A percentile compares a stretch with the other conserved stretches of the same genome.
phyloP scores from a whole-genome alignment of 1,139 yeast species.

The Lodderomyces elongisporus region DNA sequence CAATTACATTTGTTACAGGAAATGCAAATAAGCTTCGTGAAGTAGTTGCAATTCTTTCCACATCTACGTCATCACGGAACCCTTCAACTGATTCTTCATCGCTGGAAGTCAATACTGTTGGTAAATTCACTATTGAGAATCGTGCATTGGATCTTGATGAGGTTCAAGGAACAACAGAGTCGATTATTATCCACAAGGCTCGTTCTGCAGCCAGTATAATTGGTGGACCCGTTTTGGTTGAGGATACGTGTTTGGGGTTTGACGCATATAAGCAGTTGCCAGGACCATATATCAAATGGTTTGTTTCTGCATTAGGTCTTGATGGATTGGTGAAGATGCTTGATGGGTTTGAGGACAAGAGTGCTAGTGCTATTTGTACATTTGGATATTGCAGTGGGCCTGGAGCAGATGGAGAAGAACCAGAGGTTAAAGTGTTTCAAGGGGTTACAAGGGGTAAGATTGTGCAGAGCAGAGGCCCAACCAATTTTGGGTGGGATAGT shows the following conservation, averaged over 20 bases:
- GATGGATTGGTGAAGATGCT: slow-evolving; percentile 74
- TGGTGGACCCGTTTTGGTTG: slow-evolving; percentile 81
- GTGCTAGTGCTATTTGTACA: slow-evolving; percentile 87
- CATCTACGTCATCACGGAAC: too few relatives aligned
- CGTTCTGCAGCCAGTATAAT: slow-evolving; percentile 60
- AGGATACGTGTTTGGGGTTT: slow-evolving; percentile 89
- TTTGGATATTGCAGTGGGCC: slow-evolving; percentile 90
- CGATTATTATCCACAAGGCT: slow-evolving; percentile 80
- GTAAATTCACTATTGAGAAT: slow-evolving; percentile 53
- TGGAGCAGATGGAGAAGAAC: too few relatives aligned
- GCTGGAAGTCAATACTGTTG: slow-evolving; percentile 27
- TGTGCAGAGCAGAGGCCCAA: slow-evolving; percentile 72
- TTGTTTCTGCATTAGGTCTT: slow-evolving; percentile 65
- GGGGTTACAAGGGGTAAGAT: slow-evolving; percentile 81
- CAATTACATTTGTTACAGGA: slow-evolving; percentile 74
- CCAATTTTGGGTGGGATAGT: slow-evolving; percentile 93
- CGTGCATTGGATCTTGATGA: slow-evolving; percentile 77
- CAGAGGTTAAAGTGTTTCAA: slow-evolving; percentile 72
- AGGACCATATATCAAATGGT: slow-evolving; percentile 93
- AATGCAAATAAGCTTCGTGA: slow-evolving; percentile 84
- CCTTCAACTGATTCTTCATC: slow-evolving; percentile 8
- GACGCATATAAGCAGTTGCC: slow-evolving; percentile 77
- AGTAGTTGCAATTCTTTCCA: slow-evolving; percentile 62
- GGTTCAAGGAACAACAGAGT: slow-evolving; percentile 81
- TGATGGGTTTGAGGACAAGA: slow-evolving; percentile 72